Evolutionary conservation across 1,284 basidiomycete genomes (phyloP).

Genomic region (Cystobasidium slooffiae): DNA sequence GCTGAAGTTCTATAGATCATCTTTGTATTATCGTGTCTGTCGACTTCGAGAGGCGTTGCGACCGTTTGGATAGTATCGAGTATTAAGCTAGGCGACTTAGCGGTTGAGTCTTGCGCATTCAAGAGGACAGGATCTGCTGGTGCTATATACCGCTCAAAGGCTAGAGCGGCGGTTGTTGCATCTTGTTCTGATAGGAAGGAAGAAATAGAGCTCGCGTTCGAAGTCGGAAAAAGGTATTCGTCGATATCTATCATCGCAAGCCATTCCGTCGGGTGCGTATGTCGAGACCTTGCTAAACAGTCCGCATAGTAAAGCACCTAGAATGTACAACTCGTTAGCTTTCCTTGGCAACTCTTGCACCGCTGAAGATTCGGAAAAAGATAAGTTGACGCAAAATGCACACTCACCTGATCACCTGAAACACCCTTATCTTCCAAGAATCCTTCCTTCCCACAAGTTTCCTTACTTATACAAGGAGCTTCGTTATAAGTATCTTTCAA

Average conservation of each 20-base stretch:
- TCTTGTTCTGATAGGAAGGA: constrained; percentile 10
- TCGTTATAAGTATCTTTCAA: constrained; percentile 19
- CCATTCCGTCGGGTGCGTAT: constrained; percentile 36
- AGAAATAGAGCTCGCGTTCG: not conserved
- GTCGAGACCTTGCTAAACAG: constrained; percentile 32
- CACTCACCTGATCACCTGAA: constrained; percentile 39
- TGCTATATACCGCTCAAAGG: not conserved
- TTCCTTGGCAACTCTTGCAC: not conserved
- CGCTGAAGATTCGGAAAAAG: not conserved
- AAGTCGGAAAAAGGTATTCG: constrained; percentile 24
- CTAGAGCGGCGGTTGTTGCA: not conserved
- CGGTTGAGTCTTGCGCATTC: not conserved
- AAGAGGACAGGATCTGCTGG: constrained; percentile 11
- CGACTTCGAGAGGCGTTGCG: constrained; percentile 16
- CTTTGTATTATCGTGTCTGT: constrained; percentile 25
- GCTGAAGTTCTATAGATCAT: constrained; percentile 12
- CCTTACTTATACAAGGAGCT: constrained; percentile 19
- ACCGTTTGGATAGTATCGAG: constrained; percentile 5
- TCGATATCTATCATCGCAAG: constrained; percentile 37
- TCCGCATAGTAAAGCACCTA: constrained; percentile 38
- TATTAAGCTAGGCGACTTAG: not conserved
- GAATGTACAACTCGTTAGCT: not conserved
- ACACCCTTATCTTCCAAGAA: constrained; percentile 10
- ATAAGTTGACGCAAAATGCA: not conserved
- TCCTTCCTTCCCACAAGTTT: not conserved